Conservation (phyloP, 2,329 filamentous ascomycete genomes). For the Trichoderma endophyticum region DNA sequence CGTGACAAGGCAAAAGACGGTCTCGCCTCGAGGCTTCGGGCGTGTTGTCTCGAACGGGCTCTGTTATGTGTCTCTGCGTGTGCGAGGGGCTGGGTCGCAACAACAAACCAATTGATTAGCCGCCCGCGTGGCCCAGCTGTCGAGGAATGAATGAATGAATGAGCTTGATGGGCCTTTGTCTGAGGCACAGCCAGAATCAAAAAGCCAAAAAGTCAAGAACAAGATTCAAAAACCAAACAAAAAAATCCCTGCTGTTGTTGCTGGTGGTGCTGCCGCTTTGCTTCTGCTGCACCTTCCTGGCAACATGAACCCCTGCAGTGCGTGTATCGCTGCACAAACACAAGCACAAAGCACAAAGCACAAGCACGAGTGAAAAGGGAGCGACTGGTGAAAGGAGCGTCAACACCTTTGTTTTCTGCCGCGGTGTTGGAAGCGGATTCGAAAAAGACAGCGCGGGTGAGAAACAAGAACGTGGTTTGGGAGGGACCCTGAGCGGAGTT, state of each 20-base stretch:
- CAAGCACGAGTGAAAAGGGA: background rate
- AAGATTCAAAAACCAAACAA: too few relatives aligned
- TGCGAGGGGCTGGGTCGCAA: constrained; percentile 1
- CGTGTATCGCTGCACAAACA: background rate
- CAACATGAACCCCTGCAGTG: background rate
- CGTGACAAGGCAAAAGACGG: background rate
- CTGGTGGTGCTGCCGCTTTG: background rate
- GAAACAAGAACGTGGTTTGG: background rate
- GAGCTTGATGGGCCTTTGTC: background rate
- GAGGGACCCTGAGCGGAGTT: constrained; percentile 9
- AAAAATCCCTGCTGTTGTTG: background rate
- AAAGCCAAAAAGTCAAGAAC: background rate
- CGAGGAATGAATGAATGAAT: constrained; percentile 13
- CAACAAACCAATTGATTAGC: background rate
- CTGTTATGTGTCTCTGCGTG: background rate
- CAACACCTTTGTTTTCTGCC: background rate
- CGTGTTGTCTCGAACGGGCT: constrained; percentile 2
- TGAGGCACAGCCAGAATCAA: background rate
- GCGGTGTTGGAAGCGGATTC: background rate
- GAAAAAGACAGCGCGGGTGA: background rate
- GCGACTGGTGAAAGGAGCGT: constrained; percentile 5
- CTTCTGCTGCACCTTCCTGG: background rate
- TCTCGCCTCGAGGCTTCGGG: constrained; percentile 1
- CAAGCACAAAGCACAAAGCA: background rate
- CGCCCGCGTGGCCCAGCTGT: background rate